phyloP scores from a whole-genome alignment of 441 rosid genomes.

The Viola pubescens region DNA sequence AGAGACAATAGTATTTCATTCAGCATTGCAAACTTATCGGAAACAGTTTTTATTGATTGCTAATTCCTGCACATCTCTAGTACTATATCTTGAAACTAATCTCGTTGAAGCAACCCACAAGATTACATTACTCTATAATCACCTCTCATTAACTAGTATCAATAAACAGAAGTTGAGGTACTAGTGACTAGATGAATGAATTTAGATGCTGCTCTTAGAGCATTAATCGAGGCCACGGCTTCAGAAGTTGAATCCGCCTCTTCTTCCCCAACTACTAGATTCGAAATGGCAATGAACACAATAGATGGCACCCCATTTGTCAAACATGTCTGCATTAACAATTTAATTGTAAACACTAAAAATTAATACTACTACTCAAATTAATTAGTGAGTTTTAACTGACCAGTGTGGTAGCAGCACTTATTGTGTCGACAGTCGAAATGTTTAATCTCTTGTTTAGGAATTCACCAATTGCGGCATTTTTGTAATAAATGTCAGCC shows the following conservation, averaged over 20 bases:
- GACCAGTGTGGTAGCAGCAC: constrained; percentile 1
- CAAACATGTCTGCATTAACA: not conserved
- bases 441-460: not conserved
- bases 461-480: not conserved
- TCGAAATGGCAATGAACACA: not conserved
- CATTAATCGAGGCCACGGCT: not conserved
- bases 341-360: no score
- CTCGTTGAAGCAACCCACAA: no score
- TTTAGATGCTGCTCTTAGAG: not conserved
- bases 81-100: no score
- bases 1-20: no score
- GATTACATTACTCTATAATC: no score
- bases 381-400: not conserved
- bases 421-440: not conserved
- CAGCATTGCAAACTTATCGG: no score
- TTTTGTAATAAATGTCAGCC: not conserved
- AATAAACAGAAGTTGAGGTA: not conserved
- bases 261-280: not conserved
- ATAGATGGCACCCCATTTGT: not conserved
- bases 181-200: not conserved
- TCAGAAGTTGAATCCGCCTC: no score
- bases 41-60: no score
- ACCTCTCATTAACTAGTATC: not conserved
- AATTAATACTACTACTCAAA: no score
- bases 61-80: no score